Base-by-base conservation (phyloP, 306 rosid genomes). In the Arachis hypogaea region DNA sequence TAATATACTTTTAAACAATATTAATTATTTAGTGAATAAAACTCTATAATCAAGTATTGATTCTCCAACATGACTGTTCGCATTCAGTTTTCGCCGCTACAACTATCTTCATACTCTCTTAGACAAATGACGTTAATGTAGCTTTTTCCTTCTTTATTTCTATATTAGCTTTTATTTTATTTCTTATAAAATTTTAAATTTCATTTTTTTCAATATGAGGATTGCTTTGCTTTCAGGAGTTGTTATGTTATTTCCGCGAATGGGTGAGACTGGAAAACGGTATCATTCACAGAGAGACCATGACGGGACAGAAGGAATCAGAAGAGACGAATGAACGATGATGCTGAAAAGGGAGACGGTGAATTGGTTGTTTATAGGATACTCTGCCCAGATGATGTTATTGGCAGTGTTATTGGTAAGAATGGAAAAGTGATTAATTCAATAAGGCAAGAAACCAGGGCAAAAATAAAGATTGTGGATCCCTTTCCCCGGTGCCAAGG, bases 381-480 rank as follows among this genome's bases (percentile, higher is more conserved):
- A 77, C 85, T 95, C 12, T 95, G 99, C 65, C 99, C 99, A 0
- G 97, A 75, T 70, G 97, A 87, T 36, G 85, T 86, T 46, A 92
- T 95, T 64, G 99, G 99, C 14, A 95, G 98, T 77, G 98, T 95
- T 57, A 95, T 95, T 66, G 99, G 99, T 29, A 95, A 87, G 93
- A 81, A 83, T 22, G 99, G 99, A 50, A 95, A 90, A 75, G 98
- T 95, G 66, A 95, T 95, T 67, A 95, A 92, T 79, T 74, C 93
- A 0, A 90, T 95, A 61, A 86, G 99, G 82, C 99, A 95, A 46
- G 98, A 95, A 58, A 90, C 92, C 3, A 82, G 90, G 68, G 98
- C 99, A 6, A 88, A 85, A 83, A 85, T 95, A 57, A 90, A 92
- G 92, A 91, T 95, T 75, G 98, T 95, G 30, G 99, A 95, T 85